Evolutionary conservation across 148 eudicot species (phyloP).

Genomic region (Cornus suecica): DNA sequence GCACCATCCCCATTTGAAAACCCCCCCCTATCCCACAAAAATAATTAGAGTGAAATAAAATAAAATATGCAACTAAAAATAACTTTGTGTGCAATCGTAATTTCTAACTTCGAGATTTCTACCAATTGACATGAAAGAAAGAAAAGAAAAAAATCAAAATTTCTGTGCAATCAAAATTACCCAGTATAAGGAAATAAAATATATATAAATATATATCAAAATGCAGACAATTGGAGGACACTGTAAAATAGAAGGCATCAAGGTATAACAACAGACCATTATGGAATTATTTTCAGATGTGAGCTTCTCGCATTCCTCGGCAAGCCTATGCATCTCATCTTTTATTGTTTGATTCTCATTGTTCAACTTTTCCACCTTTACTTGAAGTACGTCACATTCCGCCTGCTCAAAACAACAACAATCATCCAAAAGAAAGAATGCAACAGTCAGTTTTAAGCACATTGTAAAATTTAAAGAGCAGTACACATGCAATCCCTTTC

Average conservation of each 20-base stretch:
- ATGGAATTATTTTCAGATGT: slow-evolving; percentile 21
- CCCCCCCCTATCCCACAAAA: no score
- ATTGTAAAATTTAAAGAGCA: neutral
- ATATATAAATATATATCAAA: neutral
- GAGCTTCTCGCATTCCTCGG: slow-evolving; percentile 20
- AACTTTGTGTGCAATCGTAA: no score
- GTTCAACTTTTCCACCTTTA: slow-evolving; percentile 12
- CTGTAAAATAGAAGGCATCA: neutral
- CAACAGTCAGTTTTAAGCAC: neutral
- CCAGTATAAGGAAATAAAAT: neutral
- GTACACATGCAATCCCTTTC: neutral
- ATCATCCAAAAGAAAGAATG: neutral
- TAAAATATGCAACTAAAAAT: no score
- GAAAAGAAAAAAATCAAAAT: no score
- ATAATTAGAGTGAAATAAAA: no score
- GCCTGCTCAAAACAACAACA: slow-evolving; percentile 17
- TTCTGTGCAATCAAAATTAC: no score
- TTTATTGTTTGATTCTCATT: slow-evolving; percentile 16
- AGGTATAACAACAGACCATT: slow-evolving; percentile 8
- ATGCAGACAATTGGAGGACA: neutral
- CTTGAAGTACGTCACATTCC: slow-evolving; percentile 25
- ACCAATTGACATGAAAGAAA: no score
- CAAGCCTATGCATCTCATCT: slow-evolving; percentile 19
- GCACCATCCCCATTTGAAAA: neutral
- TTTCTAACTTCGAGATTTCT: no score